Base-by-base conservation (phyloP, 192 early-diverging fungal species). In the Backusella tarrabulga region DNA sequence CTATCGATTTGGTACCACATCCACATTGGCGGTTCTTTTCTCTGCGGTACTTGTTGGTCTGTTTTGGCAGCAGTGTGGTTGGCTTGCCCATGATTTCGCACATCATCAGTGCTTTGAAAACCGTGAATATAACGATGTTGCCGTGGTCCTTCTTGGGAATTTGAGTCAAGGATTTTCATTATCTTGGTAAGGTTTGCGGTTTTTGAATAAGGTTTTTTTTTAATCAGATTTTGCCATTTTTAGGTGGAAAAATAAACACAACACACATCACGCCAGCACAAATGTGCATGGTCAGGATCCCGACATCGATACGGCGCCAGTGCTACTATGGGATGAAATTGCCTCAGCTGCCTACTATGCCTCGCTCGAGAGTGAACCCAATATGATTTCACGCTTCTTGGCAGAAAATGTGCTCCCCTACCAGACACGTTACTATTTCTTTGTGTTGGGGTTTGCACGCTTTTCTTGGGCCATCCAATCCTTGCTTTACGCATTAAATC, bases 171-270 rank as follows among this genome's bases (percentile, higher is more conserved):
- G 94, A 6, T 93, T 91, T 79, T 93, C 92, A 72, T 90, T 94
- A 12, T 79, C 85, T 8, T 95, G 94, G 90, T 85, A 85, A 41
- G 8, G 23, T 0, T 7, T 26, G 54, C n/a, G 9, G 54, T 26
- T 60, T 9, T 12, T n/a, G 54, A 23, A 56, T 56, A 26, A 11
- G 32, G 32, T 32, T 32, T 32, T 32, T 11, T 56, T 29, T 60
- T 60, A 60, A 23, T 60, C 54, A 60, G 54, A 60, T 60, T 42
- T 72, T 60, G 23, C 44, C 56, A 60, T 68, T 72, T 67, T 72
- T 68, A 87, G 85, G 91, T 95, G 94, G 93, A 95, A 95, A 83
- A 86, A 94, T 83, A 95, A 95, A 85, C 94, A 95, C 86, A 92
- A 91, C 87, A 94, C 93, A 21, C 94, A 96, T 79, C 94, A 96